Conservation (phyloP, 2,329 filamentous ascomycete genomes). For the Colletotrichum acutatum region DNA sequence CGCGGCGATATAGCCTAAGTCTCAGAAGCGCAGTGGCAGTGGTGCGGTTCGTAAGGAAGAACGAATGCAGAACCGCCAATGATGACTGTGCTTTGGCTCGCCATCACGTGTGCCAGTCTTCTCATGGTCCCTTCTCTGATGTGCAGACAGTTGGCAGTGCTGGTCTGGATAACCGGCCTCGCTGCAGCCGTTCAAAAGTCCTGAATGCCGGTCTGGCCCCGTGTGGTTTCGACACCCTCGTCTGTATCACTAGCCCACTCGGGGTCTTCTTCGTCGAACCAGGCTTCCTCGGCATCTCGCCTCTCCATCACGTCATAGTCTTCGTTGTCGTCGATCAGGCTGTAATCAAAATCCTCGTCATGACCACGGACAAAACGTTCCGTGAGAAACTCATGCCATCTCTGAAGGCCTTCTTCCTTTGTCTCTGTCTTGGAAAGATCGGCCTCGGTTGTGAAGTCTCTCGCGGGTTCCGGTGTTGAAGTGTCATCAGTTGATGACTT, state of each 20-base stretch:
- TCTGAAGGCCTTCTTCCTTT: slow-evolving; percentile 73
- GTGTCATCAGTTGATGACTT: slow-evolving; percentile 1
- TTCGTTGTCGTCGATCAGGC: slow-evolving; percentile 75
- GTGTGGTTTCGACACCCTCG: slow-evolving; percentile 39
- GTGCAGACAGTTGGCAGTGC: neutral
- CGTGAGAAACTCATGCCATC: slow-evolving; percentile 79
- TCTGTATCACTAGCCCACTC: slow-evolving; percentile 66
- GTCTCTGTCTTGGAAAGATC: slow-evolving; percentile 56
- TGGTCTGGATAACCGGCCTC: neutral
- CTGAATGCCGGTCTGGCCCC: slow-evolving; percentile 77
- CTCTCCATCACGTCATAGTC: slow-evolving; percentile 73
- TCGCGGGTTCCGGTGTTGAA: neutral
- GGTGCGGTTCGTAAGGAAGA: neutral
- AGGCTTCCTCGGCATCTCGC: slow-evolving; percentile 76
- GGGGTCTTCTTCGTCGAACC: slow-evolving; percentile 84
- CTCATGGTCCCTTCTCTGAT: neutral
- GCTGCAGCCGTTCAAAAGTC: slow-evolving; percentile 66
- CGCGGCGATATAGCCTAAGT: neutral
- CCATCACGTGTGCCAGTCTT: neutral
- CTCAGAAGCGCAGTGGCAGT: neutral
- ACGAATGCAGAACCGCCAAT: neutral
- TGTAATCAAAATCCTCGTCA: slow-evolving; percentile 85
- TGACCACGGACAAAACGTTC: slow-evolving; percentile 79
- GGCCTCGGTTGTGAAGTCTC: slow-evolving; percentile 7
- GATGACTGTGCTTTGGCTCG: neutral